Conservation (phyloP, 805 yeast species). For the Babjeviella inositovora region DNA sequence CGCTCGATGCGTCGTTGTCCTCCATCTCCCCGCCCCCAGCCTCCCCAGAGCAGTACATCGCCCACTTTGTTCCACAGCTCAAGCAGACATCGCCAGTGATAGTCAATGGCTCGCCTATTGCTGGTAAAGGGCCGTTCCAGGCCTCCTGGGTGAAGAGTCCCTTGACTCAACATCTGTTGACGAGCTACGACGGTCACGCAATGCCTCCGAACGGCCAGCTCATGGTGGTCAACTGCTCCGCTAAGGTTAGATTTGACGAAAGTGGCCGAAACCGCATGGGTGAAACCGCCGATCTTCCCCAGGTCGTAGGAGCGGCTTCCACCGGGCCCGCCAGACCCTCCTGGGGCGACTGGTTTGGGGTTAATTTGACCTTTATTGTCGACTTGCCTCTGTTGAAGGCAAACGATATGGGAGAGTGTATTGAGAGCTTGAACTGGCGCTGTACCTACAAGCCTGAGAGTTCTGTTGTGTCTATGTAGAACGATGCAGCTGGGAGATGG, state of each 20-base stretch:
- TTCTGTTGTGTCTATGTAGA: too few relatives aligned
- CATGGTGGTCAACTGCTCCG: conserved; percentile 26
- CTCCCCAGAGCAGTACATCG: conserved; percentile 8
- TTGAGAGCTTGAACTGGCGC: conserved; percentile 50
- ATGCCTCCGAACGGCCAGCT: conserved; percentile 25
- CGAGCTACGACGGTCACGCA: conserved; percentile 23
- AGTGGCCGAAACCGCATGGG: conserved; percentile 54
- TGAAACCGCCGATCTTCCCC: conserved; percentile 37
- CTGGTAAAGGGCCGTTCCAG: conserved; percentile 20
- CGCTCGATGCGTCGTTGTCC: conserved; percentile 4
- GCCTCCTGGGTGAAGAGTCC: conserved; percentile 25
- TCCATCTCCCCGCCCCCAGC: conserved; percentile 4
- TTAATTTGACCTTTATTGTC: conserved; percentile 37
- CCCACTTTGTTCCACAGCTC: conserved; percentile 16
- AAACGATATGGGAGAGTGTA: conserved; percentile 23
- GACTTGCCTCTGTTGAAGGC: conserved; percentile 29
- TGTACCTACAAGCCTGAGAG: conserved; percentile 48
- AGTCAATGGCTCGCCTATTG: conserved; percentile 21
- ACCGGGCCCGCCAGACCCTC: conserved; percentile 21
- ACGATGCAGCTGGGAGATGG: too few relatives aligned
- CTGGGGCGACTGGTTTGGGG: conserved; percentile 65
- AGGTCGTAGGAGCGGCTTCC: conserved; percentile 3
- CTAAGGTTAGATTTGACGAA: conserved; percentile 64
- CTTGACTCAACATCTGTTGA: conserved; percentile 18
- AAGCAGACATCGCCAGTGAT: conserved; percentile 19